phyloP scores from a whole-genome alignment of 805 yeast genomes.

The Henningerozyma blattae region DNA sequence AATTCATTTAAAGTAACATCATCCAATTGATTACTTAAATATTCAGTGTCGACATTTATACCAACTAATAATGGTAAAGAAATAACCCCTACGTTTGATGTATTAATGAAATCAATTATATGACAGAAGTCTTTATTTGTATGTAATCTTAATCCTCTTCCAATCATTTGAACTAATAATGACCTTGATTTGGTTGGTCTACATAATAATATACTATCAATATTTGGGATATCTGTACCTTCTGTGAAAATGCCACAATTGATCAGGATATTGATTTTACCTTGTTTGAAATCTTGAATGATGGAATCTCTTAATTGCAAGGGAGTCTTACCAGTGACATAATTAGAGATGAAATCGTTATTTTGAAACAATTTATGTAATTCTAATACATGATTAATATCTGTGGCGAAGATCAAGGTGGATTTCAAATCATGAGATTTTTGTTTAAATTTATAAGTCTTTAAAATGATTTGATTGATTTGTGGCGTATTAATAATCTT shows the following conservation, averaged over 20 bases:
- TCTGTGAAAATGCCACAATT: slow-evolving; percentile 89
- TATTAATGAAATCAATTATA: slow-evolving; percentile 66
- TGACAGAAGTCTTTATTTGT: slow-evolving; percentile 55
- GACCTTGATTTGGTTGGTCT: slow-evolving; percentile 73
- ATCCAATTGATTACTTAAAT: slow-evolving; percentile 16
- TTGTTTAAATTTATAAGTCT: slow-evolving; percentile 37
- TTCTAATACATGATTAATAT: slow-evolving; percentile 49
- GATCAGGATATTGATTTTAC: slow-evolving; percentile 58
- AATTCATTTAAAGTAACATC: slow-evolving; percentile 26
- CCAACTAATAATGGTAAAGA: slow-evolving; percentile 44
- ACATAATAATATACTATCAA: slow-evolving; percentile 67
- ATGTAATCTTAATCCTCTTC: slow-evolving; percentile 69
- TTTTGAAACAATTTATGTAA: slow-evolving; percentile 37
- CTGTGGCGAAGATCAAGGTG: slow-evolving; percentile 69
- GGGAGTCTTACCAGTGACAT: slow-evolving; percentile 57
- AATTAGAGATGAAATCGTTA: slow-evolving; percentile 57
- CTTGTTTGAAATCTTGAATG: slow-evolving; percentile 46
- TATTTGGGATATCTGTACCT: slow-evolving; percentile 88
- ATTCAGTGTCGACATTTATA: slow-evolving; percentile 9
- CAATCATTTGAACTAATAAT: slow-evolving; percentile 75
- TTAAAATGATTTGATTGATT: slow-evolving; percentile 43
- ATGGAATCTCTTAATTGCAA: slow-evolving; percentile 37
- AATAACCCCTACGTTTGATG: slow-evolving; percentile 39
- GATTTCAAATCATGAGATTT: slow-evolving; percentile 33
- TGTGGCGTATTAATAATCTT: slow-evolving; percentile 40